Percentiles rank a stretch among this genome's conserved stretches.
phyloP scores from a whole-genome alignment of 192 early-diverging fungal species.

The Ambispora gerdemannii region DNA sequence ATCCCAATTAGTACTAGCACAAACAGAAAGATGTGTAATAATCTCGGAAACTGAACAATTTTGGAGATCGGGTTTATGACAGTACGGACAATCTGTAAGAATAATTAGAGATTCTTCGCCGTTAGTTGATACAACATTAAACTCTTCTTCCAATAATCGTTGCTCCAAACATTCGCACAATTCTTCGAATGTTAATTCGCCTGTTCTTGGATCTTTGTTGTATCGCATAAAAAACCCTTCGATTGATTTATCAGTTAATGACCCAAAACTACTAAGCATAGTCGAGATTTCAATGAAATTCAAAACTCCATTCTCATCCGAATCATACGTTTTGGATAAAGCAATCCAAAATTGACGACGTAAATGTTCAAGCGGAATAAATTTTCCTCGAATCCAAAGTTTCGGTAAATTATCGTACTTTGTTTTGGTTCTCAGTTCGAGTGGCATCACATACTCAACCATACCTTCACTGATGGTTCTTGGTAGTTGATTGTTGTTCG shows the following conservation, averaged over 20 bases:
- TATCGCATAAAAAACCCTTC: slow-evolving; percentile 52
- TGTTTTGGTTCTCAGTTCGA: slow-evolving; percentile 35
- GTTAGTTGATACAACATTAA: slow-evolving; percentile 35
- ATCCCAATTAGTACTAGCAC: slow-evolving; percentile 65
- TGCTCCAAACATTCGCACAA: slow-evolving; percentile 58
- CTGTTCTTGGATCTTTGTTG: slow-evolving; percentile 44
- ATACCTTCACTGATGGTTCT: slow-evolving; percentile 40
- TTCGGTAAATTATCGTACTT: slow-evolving; percentile 45
- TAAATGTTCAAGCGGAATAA: slow-evolving; percentile 62
- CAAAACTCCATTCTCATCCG: slow-evolving; percentile 57
- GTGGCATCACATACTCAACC: slow-evolving; percentile 38
- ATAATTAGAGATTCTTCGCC: slow-evolving; percentile 59
- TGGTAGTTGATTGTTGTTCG: not conserved
- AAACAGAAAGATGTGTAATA: slow-evolving; percentile 72
- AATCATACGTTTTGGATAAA: slow-evolving; percentile 59
- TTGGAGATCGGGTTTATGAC: slow-evolving; percentile 53
- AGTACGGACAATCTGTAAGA: slow-evolving; percentile 69
- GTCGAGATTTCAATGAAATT: slow-evolving; percentile 60
- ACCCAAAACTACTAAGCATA: slow-evolving; percentile 70
- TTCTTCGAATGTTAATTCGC: slow-evolving; percentile 67
- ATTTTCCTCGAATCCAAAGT: slow-evolving; percentile 56
- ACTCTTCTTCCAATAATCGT: slow-evolving; percentile 32
- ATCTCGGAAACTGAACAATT: slow-evolving; percentile 62
- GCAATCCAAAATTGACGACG: slow-evolving; percentile 71
- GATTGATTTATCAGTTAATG: slow-evolving; percentile 62